Evolutionary conservation across 768 basidiomycete genomes (phyloP), one percentile per base, ranked within the genome.

Genomic region (Tricholoma bakamatsutake): DNA sequence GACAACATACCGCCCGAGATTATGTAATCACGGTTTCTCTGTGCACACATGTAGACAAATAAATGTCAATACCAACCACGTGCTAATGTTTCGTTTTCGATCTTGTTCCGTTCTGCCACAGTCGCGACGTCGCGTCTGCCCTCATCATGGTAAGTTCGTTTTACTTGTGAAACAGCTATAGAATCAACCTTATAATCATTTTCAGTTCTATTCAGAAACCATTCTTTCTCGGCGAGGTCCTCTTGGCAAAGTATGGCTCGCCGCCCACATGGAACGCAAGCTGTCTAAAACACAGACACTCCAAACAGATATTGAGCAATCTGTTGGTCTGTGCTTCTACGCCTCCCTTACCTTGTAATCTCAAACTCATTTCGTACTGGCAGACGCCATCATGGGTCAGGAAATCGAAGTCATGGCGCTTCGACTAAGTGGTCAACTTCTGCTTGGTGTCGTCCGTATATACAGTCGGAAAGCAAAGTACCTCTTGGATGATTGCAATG

Each of bases 391-490:
- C 66, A 87, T 98, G 80, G 90, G 86, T 17, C 90, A 95, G 71
- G 93, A 97, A 68, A 80, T 90, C 48, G 93, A 92, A 67, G 71
- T 90, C 46, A 95, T 98, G 86, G 94, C 96, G 2, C 85, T 98
- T 27, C 87, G 97, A 49, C 77, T 98, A n/a, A 97, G 93, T 43
- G 97, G 97, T 5, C 97, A 98, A 63, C 79, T 99, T 47, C 82
- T 99, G 53, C 83, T 99, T 42, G 97, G 97, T 62, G 96, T 99
- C 46, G 93, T 96, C 53, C 82, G 97, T 54, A 98, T 99, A 66
- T 99, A 99, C 71, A 94, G 93, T 65, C 80, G 96, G 43, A 99
- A 99, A 69, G 94, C 95, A 15, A 97, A 98, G 67, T 99, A 99
- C 70, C 80, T 99, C 3, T 74, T 98, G 59, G 97, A 99, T 65